Evolutionary conservation across 2,329 filamentous ascomycete genomes (phyloP).

Genomic region (Metarhizium humberi): DNA sequence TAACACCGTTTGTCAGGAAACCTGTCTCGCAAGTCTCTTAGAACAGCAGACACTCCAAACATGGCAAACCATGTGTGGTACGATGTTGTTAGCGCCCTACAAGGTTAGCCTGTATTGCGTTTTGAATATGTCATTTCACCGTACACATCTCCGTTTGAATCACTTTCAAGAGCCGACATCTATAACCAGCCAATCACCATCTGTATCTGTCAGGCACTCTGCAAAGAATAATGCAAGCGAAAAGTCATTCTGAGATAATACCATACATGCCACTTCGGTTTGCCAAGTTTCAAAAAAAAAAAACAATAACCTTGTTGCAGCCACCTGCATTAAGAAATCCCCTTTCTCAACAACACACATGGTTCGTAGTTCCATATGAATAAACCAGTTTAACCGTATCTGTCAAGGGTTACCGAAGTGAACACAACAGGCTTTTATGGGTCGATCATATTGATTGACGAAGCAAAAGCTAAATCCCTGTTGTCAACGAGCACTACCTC

Average conservation of each 20-base stretch:
- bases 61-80: too few species aligned
- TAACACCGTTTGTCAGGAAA: too few species aligned
- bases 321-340: background rate
- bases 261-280: background rate
- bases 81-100: too few species aligned
- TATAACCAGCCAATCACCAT: too few species aligned
- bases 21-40: too few species aligned
- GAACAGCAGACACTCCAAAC: too few species aligned
- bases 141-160: too few species aligned
- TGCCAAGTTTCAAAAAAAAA: background rate
- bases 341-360: background rate
- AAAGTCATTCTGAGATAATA: conserved; percentile 1
- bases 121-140: too few species aligned
- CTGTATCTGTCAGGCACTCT: too few species aligned
- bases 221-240: background rate
- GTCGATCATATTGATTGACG: background rate
- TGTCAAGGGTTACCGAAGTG: background rate
- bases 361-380: background rate
- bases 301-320: background rate
- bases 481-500: background rate
- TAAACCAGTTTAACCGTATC: background rate
- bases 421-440: background rate
- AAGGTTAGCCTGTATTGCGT: too few species aligned
- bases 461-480: background rate
- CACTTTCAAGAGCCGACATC: too few species aligned